Conservation (phyloP, 352 stramenopile genomes). For the Globisporangium radiosum region DNA sequence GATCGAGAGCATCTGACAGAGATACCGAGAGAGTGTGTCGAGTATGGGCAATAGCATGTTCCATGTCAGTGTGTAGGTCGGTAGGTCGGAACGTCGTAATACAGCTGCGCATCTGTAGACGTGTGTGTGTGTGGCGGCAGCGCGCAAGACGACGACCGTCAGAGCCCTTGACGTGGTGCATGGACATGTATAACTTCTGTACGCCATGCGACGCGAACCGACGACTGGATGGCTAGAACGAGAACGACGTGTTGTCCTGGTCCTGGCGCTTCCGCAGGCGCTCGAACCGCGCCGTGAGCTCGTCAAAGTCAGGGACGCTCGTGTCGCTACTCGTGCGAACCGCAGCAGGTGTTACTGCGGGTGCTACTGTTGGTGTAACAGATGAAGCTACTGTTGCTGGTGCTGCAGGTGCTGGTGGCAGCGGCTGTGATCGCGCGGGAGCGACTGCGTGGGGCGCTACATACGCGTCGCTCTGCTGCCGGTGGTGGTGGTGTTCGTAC, state of each 20-base stretch:
- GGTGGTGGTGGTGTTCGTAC: conserved; percentile 1
- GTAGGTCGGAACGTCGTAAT: not conserved
- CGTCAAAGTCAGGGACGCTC: conserved; percentile 86
- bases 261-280: conserved; percentile 77
- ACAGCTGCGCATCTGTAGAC: not conserved
- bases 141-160: no score
- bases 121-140: no score
- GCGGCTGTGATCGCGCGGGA: not conserved
- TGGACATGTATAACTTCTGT: no score
- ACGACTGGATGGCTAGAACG: conserved; percentile 31
- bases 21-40: no score
- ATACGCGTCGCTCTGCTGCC: conserved; percentile 11
- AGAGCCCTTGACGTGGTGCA: no score
- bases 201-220: no score
- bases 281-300: conserved; percentile 92
- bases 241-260: conserved; percentile 53
- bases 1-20: no score
- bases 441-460: conserved; percentile 3
- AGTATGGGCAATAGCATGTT: no score
- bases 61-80: no score
- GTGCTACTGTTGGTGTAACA: conserved; percentile 1
- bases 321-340: conserved; percentile 14
- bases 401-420: conserved; percentile 6
- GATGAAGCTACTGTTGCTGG: not conserved
- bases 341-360: conserved; percentile 3